Evolutionary conservation across 225 moss, liverwort and hornwort genomes (phyloP), one percentile per base, ranked within the genome.

Genomic region (Antitrichia curtipendula): DNA sequence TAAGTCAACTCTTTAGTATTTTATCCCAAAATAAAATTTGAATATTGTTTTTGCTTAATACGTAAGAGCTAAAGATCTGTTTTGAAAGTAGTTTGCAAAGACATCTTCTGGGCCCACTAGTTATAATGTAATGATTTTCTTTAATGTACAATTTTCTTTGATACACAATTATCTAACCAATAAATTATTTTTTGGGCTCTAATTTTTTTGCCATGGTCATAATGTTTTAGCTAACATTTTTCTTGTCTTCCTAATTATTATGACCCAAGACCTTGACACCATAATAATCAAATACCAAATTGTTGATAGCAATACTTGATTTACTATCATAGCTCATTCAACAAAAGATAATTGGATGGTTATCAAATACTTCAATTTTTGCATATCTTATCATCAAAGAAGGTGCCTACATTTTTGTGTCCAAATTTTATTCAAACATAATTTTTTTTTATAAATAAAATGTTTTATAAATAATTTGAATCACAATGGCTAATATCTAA

Each of bases 181-280:
- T 65, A 20, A 11, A 36, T 36, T 21, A 3, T 36, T 65, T 20
- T 65, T 20, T 11, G 3, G 20, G 6, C 20, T 36, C n/a, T 5
- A 65, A 65, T 65, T 36, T 31, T n/a, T 65, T 8, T 3, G 1
- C 36, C 4, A 34, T 20, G 3, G 20, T 2, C 6, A 36, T 34
- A 9, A 20, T 4, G 20, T n/a, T 36, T 11, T 36, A 15, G 5
- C 6, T 65, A 20, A n/a, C 3, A 20, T 65, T 65, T 2, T 17
- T 12, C 6, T 65, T 65, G 20, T n/a, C 5, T 65, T 65, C 4
- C 20, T n/a, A 21, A 19, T 20, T 65, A n/a, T 11, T n/a, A 6
- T 11, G 20, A 36, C 11, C 11, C 3, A 65, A 65, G 36, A 0
- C n/a, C 36, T 9, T 6, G 0, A 6, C 2, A 20, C 9, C 11